A percentile compares a stretch with the other conserved stretches of the same genome.
Evolutionary conservation across 163 green algal species (phyloP).

Genomic region (Scenedesmus sp.): DNA sequence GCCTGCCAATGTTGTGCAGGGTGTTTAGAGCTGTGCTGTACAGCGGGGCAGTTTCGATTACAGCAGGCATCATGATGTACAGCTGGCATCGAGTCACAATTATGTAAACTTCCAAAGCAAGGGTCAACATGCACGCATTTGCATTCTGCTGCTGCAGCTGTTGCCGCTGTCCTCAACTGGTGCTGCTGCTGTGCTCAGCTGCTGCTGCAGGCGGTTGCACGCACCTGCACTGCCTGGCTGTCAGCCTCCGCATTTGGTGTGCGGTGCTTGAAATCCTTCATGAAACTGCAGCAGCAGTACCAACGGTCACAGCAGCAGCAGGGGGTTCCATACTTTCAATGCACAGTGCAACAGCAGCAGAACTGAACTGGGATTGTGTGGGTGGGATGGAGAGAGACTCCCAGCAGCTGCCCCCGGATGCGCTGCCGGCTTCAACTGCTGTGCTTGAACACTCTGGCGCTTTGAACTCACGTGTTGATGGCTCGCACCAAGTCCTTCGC

Average conservation of each 20-base stretch:
- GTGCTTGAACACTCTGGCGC: no score
- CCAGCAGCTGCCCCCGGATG: background rate
- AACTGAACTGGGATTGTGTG: background rate
- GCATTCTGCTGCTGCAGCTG: background rate
- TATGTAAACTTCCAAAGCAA: no score
- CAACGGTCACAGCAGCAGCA: no score
- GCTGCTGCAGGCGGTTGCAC: background rate
- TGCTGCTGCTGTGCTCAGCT: background rate
- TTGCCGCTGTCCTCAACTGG: background rate
- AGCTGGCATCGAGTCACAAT: no score
- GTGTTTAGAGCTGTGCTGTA: no score
- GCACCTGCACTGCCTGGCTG: conserved; percentile 71
- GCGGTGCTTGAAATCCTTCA: conserved; percentile 78
- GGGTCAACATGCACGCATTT: no score
- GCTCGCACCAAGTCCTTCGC: conserved; percentile 87
- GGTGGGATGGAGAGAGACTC: background rate
- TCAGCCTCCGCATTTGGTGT: conserved; percentile 73
- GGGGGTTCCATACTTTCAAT: no score
- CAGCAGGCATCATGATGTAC: no score
- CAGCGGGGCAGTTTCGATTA: no score
- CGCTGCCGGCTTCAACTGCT: background rate
- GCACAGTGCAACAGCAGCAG: conserved; percentile 1
- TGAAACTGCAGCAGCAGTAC: conserved; percentile 75
- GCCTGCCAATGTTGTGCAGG: no score
- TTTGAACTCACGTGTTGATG: conserved; percentile 82